Conservation (phyloP, 2,329 filamentous ascomycete genomes). For the Onygenales sp. region DNA sequence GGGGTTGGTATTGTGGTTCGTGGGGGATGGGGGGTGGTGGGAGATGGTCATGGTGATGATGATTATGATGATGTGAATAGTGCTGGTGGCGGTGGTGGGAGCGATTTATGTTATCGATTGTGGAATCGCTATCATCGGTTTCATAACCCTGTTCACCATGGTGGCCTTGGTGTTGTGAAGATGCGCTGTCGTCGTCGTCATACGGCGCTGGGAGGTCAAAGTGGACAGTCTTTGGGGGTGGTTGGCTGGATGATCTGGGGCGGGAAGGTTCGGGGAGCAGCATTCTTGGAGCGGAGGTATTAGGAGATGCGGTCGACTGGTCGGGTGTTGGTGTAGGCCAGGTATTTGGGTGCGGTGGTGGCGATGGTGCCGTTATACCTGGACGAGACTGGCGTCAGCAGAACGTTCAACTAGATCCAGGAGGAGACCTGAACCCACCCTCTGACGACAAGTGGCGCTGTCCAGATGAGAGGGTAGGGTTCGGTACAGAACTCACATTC, state of each 20-base stretch:
- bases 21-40: neutral
- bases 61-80: neutral
- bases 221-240: constrained; percentile 10
- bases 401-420: neutral
- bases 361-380: constrained; percentile 14
- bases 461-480: constrained; percentile 24
- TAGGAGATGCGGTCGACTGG: too few relatives aligned
- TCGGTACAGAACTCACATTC: constrained; percentile 40
- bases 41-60: neutral
- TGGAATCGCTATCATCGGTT: constrained; percentile 33
- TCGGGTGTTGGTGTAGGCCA: constrained; percentile 5
- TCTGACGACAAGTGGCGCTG: constrained; percentile 25
- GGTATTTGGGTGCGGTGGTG: neutral
- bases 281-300: too few relatives aligned
- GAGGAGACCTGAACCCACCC: constrained; percentile 30
- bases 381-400: constrained; percentile 5
- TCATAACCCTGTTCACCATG: constrained; percentile 29
- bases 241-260: constrained; percentile 11
- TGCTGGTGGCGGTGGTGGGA: constrained; percentile 8
- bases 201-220: constrained; percentile 10
- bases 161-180: constrained; percentile 2
- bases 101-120: constrained; percentile 17
- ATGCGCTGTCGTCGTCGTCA: constrained; percentile 8
- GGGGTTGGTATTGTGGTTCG: neutral
- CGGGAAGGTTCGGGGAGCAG: neutral